Conservation (phyloP, 495 filamentous ascomycete species). For the Cercophora samala region DNA sequence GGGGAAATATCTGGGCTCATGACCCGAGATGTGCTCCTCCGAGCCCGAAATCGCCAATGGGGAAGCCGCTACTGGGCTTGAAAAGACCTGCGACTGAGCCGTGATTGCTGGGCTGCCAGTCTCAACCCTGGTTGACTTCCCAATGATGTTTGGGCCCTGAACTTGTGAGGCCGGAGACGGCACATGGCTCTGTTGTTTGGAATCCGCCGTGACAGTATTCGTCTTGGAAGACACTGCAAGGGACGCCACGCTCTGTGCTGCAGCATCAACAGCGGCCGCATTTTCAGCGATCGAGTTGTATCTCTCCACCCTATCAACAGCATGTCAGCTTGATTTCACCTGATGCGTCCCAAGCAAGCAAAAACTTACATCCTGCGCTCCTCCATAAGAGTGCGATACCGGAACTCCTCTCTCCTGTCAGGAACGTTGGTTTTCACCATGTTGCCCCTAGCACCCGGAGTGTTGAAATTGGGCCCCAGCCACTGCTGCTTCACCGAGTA, state of each 20-base stretch:
- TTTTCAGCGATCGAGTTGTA: slow-evolving; percentile 26
- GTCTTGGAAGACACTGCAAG: slow-evolving; percentile 32
- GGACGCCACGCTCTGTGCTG: slow-evolving; percentile 15
- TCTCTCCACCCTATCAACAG: slow-evolving; percentile 28
- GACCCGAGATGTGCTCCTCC: slow-evolving; percentile 47
- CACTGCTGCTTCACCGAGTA: slow-evolving; percentile 81
- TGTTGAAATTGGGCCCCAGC: slow-evolving; percentile 71
- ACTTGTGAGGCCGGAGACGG: slow-evolving; percentile 7
- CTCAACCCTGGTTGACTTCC: slow-evolving; percentile 28
- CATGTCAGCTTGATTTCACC: slow-evolving; percentile 15
- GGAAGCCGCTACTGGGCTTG: slow-evolving; percentile 22
- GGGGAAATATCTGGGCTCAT: slow-evolving; percentile 68
- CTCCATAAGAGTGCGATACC: slow-evolving; percentile 76
- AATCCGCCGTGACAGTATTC: slow-evolving; percentile 21
- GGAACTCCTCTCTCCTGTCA: slow-evolving; percentile 82
- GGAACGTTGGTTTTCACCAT: slow-evolving; percentile 96
- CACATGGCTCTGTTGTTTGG: slow-evolving; percentile 22
- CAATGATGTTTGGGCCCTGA: slow-evolving; percentile 16
- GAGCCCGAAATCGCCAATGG: slow-evolving; percentile 12
- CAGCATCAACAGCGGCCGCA: slow-evolving; percentile 1
- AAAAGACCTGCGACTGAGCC: slow-evolving; percentile 23
- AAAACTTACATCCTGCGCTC: slow-evolving; percentile 73
- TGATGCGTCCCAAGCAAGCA: neutral
- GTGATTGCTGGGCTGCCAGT: slow-evolving; percentile 16
- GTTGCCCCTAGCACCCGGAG: slow-evolving; percentile 76